Conservation (phyloP, 176 grass and related monocot species). For the Oryza meyeriana region DNA sequence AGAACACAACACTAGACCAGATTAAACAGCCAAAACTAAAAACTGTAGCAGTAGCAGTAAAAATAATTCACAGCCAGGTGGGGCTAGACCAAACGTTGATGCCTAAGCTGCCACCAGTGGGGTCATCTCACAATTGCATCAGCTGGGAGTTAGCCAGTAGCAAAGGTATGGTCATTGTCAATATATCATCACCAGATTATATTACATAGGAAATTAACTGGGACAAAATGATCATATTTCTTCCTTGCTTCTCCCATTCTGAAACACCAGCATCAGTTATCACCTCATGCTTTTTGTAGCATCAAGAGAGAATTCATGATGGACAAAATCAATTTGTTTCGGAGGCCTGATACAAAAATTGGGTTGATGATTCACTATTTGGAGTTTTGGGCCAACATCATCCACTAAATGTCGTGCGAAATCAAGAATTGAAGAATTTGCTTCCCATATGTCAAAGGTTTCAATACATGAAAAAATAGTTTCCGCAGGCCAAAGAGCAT, state of each 20-base stretch:
- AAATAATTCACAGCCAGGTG: too few species aligned
- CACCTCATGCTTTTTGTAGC: not conserved
- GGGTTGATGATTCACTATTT: not conserved
- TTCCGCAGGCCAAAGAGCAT: conserved; percentile 46
- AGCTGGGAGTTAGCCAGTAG: not conserved
- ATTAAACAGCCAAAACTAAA: too few species aligned
- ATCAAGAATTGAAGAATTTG: not conserved
- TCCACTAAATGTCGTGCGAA: not conserved
- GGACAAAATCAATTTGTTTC: not conserved
- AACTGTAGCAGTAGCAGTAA: too few species aligned
- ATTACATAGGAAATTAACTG: conserved; percentile 12
- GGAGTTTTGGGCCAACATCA: not conserved
- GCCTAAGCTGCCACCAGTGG: conserved; percentile 2
- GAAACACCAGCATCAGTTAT: not conserved
- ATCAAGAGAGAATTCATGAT: conserved; percentile 5
- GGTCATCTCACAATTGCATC: conserved; percentile 1
- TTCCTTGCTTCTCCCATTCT: conserved; percentile 9
- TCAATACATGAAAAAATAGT: conserved; percentile 28
- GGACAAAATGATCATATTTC: not conserved
- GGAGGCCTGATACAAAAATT: not conserved
- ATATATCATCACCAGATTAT: conserved; percentile 7
- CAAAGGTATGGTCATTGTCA: not conserved
- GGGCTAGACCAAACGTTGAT: conserved; percentile 25
- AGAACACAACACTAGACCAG: too few species aligned
- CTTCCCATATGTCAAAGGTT: conserved; percentile 18